Evolutionary conservation across 441 rosid species (phyloP).

Genomic region (Pelargonium citronellum): DNA sequence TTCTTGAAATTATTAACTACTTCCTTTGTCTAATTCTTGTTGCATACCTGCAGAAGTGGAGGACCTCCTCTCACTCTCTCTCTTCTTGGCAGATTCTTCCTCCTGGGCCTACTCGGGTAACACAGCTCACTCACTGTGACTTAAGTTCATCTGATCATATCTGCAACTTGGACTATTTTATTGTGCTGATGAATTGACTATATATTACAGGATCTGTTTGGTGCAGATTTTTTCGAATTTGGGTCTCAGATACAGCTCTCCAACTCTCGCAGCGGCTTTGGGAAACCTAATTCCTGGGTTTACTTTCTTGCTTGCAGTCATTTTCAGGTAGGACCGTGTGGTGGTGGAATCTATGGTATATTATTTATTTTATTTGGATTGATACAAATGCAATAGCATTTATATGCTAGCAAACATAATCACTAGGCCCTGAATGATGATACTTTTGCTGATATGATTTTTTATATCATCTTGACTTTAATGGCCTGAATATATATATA

Average conservation of each 20-base stretch:
- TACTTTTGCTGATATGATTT: too few species aligned
- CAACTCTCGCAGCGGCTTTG: constrained; percentile 47
- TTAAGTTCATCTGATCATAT: background rate
- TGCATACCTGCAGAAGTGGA: constrained; percentile 28
- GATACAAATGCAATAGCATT: too few species aligned
- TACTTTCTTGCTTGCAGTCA: constrained; percentile 47
- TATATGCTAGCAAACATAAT: too few species aligned
- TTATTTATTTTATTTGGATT: too few species aligned
- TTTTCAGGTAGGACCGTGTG: constrained; percentile 28
- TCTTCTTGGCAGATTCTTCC: constrained; percentile 34
- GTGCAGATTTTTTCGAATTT: constrained; percentile 31
- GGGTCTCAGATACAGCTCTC: constrained; percentile 41
- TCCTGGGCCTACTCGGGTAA: constrained; percentile 38
- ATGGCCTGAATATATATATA: too few species aligned
- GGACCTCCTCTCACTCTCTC: constrained; percentile 27
- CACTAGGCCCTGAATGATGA: too few species aligned
- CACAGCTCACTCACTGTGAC: background rate
- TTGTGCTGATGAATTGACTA: background rate
- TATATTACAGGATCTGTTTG: constrained; percentile 31
- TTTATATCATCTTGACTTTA: too few species aligned
- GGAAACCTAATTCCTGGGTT: constrained; percentile 41
- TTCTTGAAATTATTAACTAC: too few species aligned
- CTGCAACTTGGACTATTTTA: background rate
- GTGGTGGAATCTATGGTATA: too few species aligned
- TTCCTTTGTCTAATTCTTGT: background rate